Percentiles rank a stretch among this genome's conserved stretches.
These are phyloP conservation scores for Ophiobolus disseminans DNA, from an alignment of 2,329 filamentous ascomycete genomes.

Conservation along the genomic window DNA sequence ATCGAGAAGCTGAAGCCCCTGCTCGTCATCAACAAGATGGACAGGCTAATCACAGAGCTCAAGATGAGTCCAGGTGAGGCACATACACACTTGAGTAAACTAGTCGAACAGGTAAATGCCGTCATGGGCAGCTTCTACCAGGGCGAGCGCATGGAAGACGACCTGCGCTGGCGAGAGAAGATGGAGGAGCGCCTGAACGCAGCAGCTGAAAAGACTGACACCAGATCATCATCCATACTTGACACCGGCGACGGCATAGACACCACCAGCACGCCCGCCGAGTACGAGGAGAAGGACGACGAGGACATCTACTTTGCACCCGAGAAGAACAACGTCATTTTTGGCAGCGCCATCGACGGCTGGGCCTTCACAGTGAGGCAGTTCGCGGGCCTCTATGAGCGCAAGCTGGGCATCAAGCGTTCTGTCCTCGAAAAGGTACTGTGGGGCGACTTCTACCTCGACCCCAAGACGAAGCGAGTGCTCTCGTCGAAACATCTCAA, in stretches of 20 bases:
- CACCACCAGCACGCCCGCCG: constrained; percentile 57
- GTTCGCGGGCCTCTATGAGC: constrained; percentile 92
- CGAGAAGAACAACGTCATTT: constrained; percentile 98
- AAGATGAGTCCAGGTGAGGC: constrained; percentile 92
- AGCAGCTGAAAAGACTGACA: constrained; percentile 68
- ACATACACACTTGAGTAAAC: constrained; percentile 84
- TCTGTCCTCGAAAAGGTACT: constrained; percentile 88
- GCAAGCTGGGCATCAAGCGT: constrained; percentile 94
- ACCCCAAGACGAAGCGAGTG: constrained; percentile 95
- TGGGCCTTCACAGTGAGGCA: constrained; percentile 98
- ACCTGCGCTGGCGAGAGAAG: constrained; percentile 91
- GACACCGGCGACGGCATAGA: constrained; percentile 64
- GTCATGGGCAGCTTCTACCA: constrained; percentile 98
- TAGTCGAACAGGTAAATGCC: constrained; percentile 95
- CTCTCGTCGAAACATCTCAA: constrained; percentile 91
- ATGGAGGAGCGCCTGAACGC: constrained; percentile 86
- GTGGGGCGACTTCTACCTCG: constrained; percentile 96
- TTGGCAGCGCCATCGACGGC: constrained; percentile 96
- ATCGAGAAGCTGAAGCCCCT: constrained; percentile 93
- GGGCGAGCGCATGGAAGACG: constrained; percentile 97
- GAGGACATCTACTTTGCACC: constrained; percentile 98
- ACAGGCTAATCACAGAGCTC: constrained; percentile 89
- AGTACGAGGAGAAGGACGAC: constrained; percentile 90
- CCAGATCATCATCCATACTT: constrained; percentile 51
- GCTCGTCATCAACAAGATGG: constrained; percentile 98